phyloP scores from a whole-genome alignment of 306 rosid genomes.

The Lupinus albus region DNA sequence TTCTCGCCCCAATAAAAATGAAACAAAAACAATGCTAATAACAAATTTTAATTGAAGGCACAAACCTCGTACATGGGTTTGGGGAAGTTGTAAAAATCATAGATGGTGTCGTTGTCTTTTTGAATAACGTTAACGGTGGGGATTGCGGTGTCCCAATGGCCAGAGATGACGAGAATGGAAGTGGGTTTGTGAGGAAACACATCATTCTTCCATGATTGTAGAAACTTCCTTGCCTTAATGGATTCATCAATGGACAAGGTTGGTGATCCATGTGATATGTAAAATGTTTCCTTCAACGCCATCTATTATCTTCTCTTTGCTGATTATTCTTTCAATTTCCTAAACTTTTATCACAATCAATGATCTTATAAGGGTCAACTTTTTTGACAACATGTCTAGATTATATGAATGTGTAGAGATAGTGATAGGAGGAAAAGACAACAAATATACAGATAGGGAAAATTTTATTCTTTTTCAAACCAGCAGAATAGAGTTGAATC shows the following conservation, averaged over 20 bases:
- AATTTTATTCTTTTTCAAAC: too few species aligned
- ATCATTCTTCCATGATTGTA: slow-evolving; percentile 60
- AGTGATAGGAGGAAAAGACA: too few species aligned
- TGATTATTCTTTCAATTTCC: background rate
- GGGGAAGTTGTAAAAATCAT: slow-evolving; percentile 83
- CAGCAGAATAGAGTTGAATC: too few species aligned
- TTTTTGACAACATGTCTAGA: too few species aligned
- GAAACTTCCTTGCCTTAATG: slow-evolving; percentile 55
- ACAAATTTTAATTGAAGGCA: too few species aligned
- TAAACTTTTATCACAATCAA: background rate
- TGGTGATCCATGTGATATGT: slow-evolving; percentile 74
- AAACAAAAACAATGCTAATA: too few species aligned
- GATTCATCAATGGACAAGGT: slow-evolving; percentile 63
- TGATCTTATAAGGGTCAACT: background rate
- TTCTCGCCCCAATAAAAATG: too few species aligned
- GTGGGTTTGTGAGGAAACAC: slow-evolving; percentile 43
- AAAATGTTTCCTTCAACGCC: slow-evolving; percentile 58
- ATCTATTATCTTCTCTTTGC: background rate
- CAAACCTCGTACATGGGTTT: slow-evolving; percentile 66
- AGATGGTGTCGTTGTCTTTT: slow-evolving; percentile 56
- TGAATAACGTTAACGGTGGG: slow-evolving; percentile 62
- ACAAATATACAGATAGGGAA: too few species aligned
- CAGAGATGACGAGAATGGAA: slow-evolving; percentile 67
- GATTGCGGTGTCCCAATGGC: slow-evolving; percentile 69
- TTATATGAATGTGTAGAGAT: too few species aligned